Evolutionary conservation across 306 rosid genomes (phyloP), one percentile per base, ranked within the genome.

Genomic region (Astragalus glycyphyllos): DNA sequence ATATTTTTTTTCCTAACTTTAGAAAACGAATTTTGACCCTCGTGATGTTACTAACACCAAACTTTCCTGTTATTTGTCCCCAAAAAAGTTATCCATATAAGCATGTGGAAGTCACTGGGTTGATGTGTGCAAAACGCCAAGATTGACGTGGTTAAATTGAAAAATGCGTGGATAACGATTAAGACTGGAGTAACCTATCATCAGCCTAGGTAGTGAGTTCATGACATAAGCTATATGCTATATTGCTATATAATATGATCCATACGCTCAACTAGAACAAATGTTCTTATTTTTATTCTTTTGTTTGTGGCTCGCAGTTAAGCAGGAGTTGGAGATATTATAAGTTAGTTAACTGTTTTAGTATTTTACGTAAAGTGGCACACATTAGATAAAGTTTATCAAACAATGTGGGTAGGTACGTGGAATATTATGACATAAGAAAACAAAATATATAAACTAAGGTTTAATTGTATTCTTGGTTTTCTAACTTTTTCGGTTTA

Each of bases 81-180:
- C 40, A 47, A 49, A 72, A 38, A 64, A 14, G 65, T 32, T 20
- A 26, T n/a, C 23, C n/a, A n/a, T 10, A 46, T 63, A 66, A 66
- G 29, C 67, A 79, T 16, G 65, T 72, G 74, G 66, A 77, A 61
- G 47, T 23, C 42, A 51, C 72, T 23, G 17, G 76, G 53, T 76
- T 68, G 78, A 79, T 73, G 72, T 38, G 72, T 77, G 60, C 58
- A 47, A 82, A 72, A 74, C 12, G 72, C 81, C 84, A 79, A 83
- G 56, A 15, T 0, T 58, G 81, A 71, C 80, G 81, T 73, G 76
- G 74, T 40, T 72, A 58, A 75, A 60, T 77, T 69, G 65, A 65
- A 70, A 62, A 73, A 51, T 78, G 62, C 20, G 82, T 75, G 77
- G 77, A 75, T 77, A 65, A 77, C 38, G 96, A 86, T 42, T 38